phyloP scores from a whole-genome alignment of 805 yeast genomes.

The Nakazawaea populi region DNA sequence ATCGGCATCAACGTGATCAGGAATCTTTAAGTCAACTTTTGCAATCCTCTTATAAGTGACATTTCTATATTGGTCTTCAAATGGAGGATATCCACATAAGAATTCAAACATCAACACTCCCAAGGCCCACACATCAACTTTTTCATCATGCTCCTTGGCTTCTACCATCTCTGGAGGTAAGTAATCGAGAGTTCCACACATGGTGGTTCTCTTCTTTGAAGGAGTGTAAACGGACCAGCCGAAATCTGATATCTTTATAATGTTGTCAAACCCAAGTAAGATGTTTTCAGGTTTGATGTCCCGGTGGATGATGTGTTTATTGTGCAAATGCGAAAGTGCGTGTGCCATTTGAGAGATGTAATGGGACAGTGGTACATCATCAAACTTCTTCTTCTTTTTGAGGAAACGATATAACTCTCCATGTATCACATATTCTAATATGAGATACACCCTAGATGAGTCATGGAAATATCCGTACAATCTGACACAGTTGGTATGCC shows the following conservation, averaged over 20 bases:
- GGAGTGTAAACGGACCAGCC: constrained; percentile 90
- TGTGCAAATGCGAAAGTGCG: constrained; percentile 74
- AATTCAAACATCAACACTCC: constrained; percentile 86
- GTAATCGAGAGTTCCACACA: constrained; percentile 94
- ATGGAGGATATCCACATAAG: constrained; percentile 86
- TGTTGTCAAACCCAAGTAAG: constrained; percentile 67
- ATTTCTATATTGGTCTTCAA: constrained; percentile 74
- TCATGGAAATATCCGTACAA: constrained; percentile 86
- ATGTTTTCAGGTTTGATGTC: constrained; percentile 95
- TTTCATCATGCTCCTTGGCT: constrained; percentile 67
- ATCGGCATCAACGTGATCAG: constrained; percentile 60
- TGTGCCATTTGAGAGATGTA: constrained; percentile 79
- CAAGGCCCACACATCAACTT: constrained; percentile 89
- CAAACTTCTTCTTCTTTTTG: constrained; percentile 60
- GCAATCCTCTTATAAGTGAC: constrained; percentile 78
- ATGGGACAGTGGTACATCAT: constrained; percentile 67
- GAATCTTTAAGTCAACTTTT: constrained; percentile 69
- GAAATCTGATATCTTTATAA: constrained; percentile 83
- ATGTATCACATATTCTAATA: constrained; percentile 76
- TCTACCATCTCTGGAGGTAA: constrained; percentile 95
- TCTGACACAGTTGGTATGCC: constrained; percentile 76
- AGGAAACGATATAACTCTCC: constrained; percentile 83
- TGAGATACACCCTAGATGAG: constrained; percentile 67
- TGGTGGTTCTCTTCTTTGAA: constrained; percentile 56
- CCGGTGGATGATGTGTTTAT: constrained; percentile 78